A percentile compares a stretch with the other conserved stretches of the same genome.
phyloP scores from a whole-genome alignment of 257 asterid genomes.

The Solanum chmielewskii region DNA sequence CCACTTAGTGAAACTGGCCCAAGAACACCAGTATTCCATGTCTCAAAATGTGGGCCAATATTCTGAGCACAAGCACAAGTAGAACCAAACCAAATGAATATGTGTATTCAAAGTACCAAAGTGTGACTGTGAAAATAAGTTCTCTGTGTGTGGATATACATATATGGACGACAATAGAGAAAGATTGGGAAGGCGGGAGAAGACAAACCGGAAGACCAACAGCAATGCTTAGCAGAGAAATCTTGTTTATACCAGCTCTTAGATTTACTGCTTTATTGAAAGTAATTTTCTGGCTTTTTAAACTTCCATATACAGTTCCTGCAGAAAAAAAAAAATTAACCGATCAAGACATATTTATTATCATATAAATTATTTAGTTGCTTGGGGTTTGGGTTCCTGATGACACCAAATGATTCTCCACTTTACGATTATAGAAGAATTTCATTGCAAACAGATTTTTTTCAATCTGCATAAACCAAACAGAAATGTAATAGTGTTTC shows the following conservation, averaged over 20 bases:
- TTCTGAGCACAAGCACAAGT: background rate
- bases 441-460: background rate
- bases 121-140: background rate
- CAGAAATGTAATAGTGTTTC: background rate
- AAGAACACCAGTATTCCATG: slow-evolving; percentile 58
- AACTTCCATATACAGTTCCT: slow-evolving; percentile 17
- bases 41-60: slow-evolving; percentile 17
- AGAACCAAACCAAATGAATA: background rate
- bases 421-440: background rate
- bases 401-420: background rate
- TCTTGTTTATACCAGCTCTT: slow-evolving; percentile 14
- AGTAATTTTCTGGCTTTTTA: slow-evolving; percentile 11
- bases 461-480: background rate
- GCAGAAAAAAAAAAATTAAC: background rate
- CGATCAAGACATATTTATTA: background rate
- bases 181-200: background rate
- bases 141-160: background rate
- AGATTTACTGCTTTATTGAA: slow-evolving; percentile 5
- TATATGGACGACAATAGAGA: background rate
- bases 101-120: background rate
- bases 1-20: slow-evolving; percentile 94
- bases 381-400: background rate
- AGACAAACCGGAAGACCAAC: slow-evolving; percentile 21
- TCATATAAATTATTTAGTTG: background rate
- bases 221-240: slow-evolving; percentile 16